Conservation (phyloP, 2,329 filamentous ascomycete species). For the Aaosphaeria pasadenensis region DNA sequence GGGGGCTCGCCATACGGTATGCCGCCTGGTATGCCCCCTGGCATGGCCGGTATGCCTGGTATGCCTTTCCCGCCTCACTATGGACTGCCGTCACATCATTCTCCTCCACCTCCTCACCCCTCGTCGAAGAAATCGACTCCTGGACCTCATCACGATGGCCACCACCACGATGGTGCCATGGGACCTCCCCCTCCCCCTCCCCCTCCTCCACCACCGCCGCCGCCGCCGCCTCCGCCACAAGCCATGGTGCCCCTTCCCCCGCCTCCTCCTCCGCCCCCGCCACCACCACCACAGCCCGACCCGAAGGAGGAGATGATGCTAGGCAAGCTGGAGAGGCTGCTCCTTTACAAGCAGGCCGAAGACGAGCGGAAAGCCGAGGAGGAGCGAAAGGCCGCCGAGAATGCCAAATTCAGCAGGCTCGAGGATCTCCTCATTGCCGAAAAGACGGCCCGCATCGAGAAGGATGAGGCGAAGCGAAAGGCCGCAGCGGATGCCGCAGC, state of each 20-base stretch:
- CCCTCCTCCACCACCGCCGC: conserved; percentile 2
- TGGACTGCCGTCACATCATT: conserved; percentile 13
- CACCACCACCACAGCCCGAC: conserved; percentile 14
- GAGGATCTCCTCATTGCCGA: conserved; percentile 34
- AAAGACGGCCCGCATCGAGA: conserved; percentile 33
- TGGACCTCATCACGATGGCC: conserved; percentile 4
- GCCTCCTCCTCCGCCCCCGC: conserved; percentile 1
- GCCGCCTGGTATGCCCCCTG: neutral
- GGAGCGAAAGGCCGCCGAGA: conserved; percentile 30
- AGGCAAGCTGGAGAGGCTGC: conserved; percentile 23
- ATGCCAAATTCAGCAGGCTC: conserved; percentile 35
- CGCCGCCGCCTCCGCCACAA: neutral
- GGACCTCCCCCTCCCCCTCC: conserved; percentile 7
- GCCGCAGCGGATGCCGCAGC: conserved; percentile 28
- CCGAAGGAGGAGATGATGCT: conserved; percentile 30
- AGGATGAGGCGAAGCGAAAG: conserved; percentile 33
- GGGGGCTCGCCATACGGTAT: conserved; percentile 24
- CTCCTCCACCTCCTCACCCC: conserved; percentile 19
- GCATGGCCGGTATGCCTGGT: conserved; percentile 11
- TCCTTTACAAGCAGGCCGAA: conserved; percentile 9
- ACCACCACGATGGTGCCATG: conserved; percentile 5
- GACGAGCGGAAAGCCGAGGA: conserved; percentile 13
- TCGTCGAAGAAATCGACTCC: conserved; percentile 9
- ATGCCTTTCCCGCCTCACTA: conserved; percentile 22
- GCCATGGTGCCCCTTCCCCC: neutral